These are phyloP conservation scores for Penicillium lividum DNA, from an alignment of 495 filamentous ascomycete species.

Conservation along the genomic window DNA sequence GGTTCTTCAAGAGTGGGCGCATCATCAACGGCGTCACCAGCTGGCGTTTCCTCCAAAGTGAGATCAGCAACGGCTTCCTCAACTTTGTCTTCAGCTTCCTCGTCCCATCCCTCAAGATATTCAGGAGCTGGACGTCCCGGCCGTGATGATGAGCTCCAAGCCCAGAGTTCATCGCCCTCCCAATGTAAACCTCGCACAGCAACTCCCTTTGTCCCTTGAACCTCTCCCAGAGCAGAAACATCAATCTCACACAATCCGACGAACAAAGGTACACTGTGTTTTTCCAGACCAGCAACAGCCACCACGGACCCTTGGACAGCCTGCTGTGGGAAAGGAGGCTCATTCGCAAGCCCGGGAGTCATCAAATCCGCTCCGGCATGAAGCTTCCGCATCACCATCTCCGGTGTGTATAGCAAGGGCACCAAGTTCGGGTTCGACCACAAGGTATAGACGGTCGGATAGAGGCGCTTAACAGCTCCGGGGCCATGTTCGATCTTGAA, in stretches of 20 bases:
- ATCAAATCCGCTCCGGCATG: conserved; percentile 70
- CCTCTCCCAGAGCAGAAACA: conserved; percentile 56
- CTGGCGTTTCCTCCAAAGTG: conserved; percentile 32
- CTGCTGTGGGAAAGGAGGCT: conserved; percentile 64
- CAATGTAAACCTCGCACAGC: conserved; percentile 70
- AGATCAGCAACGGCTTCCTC: conserved; percentile 44
- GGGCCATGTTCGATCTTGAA: conserved; percentile 64
- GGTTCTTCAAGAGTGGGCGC: conserved; percentile 16
- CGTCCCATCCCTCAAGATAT: conserved; percentile 49
- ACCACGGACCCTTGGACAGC: conserved; percentile 65
- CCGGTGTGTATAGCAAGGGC: conserved; percentile 64
- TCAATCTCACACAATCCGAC: conserved; percentile 71
- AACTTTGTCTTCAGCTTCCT: conserved; percentile 35
- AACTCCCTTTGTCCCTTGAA: conserved; percentile 65
- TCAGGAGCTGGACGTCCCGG: conserved; percentile 54
- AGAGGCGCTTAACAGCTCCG: conserved; percentile 49
- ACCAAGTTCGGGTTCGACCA: conserved; percentile 65
- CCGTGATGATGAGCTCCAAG: conserved; percentile 58
- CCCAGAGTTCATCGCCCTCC: conserved; percentile 74
- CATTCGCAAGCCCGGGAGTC: conserved; percentile 69
- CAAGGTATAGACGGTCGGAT: conserved; percentile 70
- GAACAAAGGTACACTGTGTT: conserved; percentile 61
- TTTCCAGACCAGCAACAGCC: conserved; percentile 64
- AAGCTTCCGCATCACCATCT: conserved; percentile 63
- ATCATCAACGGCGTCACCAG: conserved; percentile 32